Conservation (phyloP, 495 filamentous ascomycete genomes). For the Annulohypoxylon maeteangense region DNA sequence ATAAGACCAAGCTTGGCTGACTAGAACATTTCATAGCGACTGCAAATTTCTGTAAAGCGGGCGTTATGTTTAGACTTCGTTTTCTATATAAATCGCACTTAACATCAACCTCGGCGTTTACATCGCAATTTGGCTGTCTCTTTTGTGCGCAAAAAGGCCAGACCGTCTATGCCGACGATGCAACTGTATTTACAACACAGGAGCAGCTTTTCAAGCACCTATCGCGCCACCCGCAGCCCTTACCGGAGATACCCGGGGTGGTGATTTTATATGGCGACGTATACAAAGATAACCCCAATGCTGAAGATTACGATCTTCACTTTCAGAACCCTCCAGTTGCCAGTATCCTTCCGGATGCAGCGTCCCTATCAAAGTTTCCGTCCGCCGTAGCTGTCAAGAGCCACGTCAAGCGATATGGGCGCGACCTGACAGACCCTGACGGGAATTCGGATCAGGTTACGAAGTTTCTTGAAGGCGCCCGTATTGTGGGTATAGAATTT, state of each 20-base stretch:
- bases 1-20: background rate
- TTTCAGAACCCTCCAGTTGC: constrained; percentile 50
- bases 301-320: constrained; percentile 56
- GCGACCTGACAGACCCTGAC: constrained; percentile 49
- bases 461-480: constrained; percentile 56
- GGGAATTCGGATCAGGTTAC: constrained; percentile 51
- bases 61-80: constrained; percentile 48
- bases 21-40: constrained; percentile 31
- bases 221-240: constrained; percentile 51
- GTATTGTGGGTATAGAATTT: constrained; percentile 57
- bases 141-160: constrained; percentile 49
- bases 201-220: constrained; percentile 51
- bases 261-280: constrained; percentile 51
- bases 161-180: constrained; percentile 48
- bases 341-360: constrained; percentile 47
- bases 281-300: constrained; percentile 29
- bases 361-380: constrained; percentile 44
- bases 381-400: constrained; percentile 48
- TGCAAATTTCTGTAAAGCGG: constrained; percentile 40
- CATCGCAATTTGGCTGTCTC: constrained; percentile 50
- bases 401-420: constrained; percentile 48
- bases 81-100: constrained; percentile 55
- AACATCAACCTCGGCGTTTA: constrained; percentile 28
- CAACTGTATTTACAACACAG: constrained; percentile 52
- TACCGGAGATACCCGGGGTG: constrained; percentile 52